Percentiles rank a stretch among this genome's conserved stretches.
phyloP scores from a whole-genome alignment of 2,329 filamentous ascomycete species.

The Pyrenophora teres region DNA sequence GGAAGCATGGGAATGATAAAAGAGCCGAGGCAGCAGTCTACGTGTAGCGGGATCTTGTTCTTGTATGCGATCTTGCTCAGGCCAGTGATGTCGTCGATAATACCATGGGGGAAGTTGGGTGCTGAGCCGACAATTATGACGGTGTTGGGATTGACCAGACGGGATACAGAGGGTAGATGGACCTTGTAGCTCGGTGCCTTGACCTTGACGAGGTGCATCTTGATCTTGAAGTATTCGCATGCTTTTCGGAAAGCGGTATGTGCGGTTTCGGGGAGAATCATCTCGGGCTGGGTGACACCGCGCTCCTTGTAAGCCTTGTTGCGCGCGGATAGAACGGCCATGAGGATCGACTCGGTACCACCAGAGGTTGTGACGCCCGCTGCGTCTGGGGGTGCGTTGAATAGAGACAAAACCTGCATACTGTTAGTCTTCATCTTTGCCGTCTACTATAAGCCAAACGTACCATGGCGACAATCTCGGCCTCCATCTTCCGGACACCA shows the following conservation, averaged over 20 bases:
- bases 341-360: slow-evolving; percentile 94
- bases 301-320: slow-evolving; percentile 87
- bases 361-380: slow-evolving; percentile 90
- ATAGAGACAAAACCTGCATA: slow-evolving; percentile 69
- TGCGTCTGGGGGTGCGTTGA: slow-evolving; percentile 83
- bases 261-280: slow-evolving; percentile 94
- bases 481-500: slow-evolving; percentile 98
- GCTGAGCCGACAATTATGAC: slow-evolving; percentile 91
- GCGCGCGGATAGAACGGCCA: slow-evolving; percentile 88
- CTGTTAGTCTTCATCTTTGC: slow-evolving; percentile 8
- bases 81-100: slow-evolving; percentile 90
- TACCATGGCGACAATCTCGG: slow-evolving; percentile 96
- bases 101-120: slow-evolving; percentile 97
- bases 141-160: slow-evolving; percentile 92
- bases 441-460: not conserved
- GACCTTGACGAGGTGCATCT: slow-evolving; percentile 84
- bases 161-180: slow-evolving; percentile 74
- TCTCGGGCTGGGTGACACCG: slow-evolving; percentile 89
- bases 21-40: slow-evolving; percentile 96
- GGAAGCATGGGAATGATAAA: slow-evolving; percentile 93
- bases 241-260: slow-evolving; percentile 98
- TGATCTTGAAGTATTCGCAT: slow-evolving; percentile 94
- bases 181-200: slow-evolving; percentile 86
- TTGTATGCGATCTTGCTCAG: slow-evolving; percentile 82
- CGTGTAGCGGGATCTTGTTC: slow-evolving; percentile 84